Evolutionary conservation across 345 rosid genomes (phyloP).

Genomic region (Orychophragmus violaceus): DNA sequence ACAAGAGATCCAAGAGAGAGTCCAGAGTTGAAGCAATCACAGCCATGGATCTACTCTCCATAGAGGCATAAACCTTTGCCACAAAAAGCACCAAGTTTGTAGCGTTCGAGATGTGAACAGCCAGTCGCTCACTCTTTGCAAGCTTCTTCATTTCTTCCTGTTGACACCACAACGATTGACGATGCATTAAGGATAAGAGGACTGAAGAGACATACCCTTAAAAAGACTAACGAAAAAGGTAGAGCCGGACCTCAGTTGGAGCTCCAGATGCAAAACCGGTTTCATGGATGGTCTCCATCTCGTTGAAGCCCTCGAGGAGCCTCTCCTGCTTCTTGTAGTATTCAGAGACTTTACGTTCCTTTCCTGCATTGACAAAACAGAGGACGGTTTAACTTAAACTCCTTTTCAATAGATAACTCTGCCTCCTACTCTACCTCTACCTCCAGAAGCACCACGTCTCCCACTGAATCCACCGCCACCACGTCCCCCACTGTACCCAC

Average conservation of each 20-base stretch:
- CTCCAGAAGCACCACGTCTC: too few relatives aligned
- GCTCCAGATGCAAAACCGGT: constrained; percentile 43
- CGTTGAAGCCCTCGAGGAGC: too few relatives aligned
- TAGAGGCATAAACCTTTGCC: too few relatives aligned
- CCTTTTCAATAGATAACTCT: neutral
- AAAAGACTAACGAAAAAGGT: neutral
- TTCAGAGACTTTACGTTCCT: constrained; percentile 63
- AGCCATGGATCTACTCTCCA: too few relatives aligned
- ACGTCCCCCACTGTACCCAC: too few relatives aligned
- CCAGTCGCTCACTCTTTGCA: constrained; percentile 59
- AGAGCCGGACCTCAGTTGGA: constrained; percentile 48
- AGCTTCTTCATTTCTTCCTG: constrained; percentile 73
- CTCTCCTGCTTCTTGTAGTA: too few relatives aligned
- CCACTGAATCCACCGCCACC: too few relatives aligned
- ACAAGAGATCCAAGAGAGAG: constrained; percentile 73
- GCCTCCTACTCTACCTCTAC: too few relatives aligned
- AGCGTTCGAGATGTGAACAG: constrained; percentile 50
- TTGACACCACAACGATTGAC: neutral
- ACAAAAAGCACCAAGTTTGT: too few relatives aligned
- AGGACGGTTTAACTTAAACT: neutral
- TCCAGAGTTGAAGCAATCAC: constrained; percentile 80
- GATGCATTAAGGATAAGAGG: too few relatives aligned
- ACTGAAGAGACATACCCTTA: neutral
- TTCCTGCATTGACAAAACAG: constrained; percentile 31
- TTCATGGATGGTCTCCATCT: constrained; percentile 69